Conservation (phyloP, 108 stramenopile species). For the Conticribra weissflogii region DNA sequence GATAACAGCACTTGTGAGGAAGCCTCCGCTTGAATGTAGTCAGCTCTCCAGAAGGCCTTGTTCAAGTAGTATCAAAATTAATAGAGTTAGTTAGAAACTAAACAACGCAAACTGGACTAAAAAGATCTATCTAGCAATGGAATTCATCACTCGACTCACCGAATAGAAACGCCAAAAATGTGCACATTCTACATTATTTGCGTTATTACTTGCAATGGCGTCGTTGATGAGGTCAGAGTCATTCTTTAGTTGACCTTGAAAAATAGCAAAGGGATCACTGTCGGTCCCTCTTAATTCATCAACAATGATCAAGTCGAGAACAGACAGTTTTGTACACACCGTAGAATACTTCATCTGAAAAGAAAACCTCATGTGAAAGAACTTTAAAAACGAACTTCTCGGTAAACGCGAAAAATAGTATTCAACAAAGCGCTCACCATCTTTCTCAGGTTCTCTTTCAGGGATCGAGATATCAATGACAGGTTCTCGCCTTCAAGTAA, state of each 20-base stretch:
- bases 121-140: too few relatives aligned
- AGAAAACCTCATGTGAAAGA: neutral
- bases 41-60: too few relatives aligned
- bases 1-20: too few relatives aligned
- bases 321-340: neutral
- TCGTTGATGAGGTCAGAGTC: too few relatives aligned
- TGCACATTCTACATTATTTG: too few relatives aligned
- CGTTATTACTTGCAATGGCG: too few relatives aligned
- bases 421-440: neutral
- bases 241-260: neutral
- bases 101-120: too few relatives aligned
- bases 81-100: too few relatives aligned
- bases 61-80: too few relatives aligned
- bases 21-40: too few relatives aligned
- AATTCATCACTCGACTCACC: too few relatives aligned
- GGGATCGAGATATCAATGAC: neutral
- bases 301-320: neutral
- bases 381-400: neutral
- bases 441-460: neutral
- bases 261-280: conserved; percentile 2
- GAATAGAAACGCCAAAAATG: too few relatives aligned
- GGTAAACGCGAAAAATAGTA: neutral
- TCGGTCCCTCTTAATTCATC: conserved; percentile 2
- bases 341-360: neutral
- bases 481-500: conserved; percentile 21